These are phyloP conservation scores for Podaxis sp. DNA, from an alignment of 768 basidiomycete genomes.

Conservation along the genomic window DNA sequence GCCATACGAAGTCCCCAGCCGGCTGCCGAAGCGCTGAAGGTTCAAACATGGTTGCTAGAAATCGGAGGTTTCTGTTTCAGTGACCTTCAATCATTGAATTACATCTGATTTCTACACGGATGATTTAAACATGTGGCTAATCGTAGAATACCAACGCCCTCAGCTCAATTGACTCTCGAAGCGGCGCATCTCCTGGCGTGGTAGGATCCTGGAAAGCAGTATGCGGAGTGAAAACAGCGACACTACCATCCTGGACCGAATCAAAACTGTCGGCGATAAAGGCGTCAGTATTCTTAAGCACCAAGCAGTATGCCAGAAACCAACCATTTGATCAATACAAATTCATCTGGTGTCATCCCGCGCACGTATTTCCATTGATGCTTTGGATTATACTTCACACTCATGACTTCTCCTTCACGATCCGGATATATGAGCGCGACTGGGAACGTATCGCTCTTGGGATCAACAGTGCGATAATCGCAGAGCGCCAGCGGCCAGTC, in stretches of 20 bases:
- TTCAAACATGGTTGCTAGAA: no score
- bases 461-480: constrained; percentile 41
- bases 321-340: constrained; percentile 54
- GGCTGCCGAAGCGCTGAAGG: no score
- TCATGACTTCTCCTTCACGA: constrained; percentile 49
- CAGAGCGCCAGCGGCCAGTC: constrained; percentile 42
- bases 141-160: constrained; percentile 52
- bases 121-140: constrained; percentile 3
- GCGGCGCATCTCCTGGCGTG: constrained; percentile 40
- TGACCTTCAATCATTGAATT: no score
- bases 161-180: constrained; percentile 51
- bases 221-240: constrained; percentile 50
- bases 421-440: constrained; percentile 47
- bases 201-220: constrained; percentile 47
- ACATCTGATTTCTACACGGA: no score
- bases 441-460: constrained; percentile 40
- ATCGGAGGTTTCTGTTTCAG: no score
- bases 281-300: neutral
- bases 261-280: constrained; percentile 30
- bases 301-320: constrained; percentile 13
- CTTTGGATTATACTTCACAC: constrained; percentile 42
- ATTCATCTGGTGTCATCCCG: constrained; percentile 47
- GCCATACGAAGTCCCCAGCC: no score
- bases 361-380: constrained; percentile 53
- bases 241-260: constrained; percentile 35